phyloP scores from a whole-genome alignment of 2,329 filamentous ascomycete genomes.

The Epichloe aotearoae region DNA sequence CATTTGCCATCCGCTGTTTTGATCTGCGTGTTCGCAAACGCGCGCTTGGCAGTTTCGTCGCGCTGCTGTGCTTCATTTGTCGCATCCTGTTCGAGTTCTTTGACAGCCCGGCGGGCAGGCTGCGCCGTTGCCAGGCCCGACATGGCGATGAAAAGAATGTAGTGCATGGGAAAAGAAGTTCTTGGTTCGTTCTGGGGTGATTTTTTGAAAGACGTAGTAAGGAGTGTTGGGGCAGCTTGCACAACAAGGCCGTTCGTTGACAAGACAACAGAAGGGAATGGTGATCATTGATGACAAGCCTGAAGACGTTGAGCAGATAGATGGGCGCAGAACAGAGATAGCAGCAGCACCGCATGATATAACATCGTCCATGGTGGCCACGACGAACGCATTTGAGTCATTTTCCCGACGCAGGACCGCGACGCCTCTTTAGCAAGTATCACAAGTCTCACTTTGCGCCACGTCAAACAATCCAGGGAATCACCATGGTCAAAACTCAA shows the following conservation, averaged over 20 bases:
- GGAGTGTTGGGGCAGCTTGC: neutral
- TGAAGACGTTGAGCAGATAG: no score
- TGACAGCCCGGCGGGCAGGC: conserved; percentile 14
- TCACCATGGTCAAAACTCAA: neutral
- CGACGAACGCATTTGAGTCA: no score
- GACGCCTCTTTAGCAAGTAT: neutral
- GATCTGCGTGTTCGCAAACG: conserved; percentile 31
- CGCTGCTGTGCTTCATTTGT: conserved; percentile 31
- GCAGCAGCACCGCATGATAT: neutral
- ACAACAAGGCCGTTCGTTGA: neutral
- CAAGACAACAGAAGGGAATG: neutral
- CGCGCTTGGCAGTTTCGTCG: conserved; percentile 29
- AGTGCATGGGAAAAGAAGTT: neutral
- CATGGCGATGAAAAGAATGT: neutral
- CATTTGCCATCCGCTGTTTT: conserved; percentile 30
- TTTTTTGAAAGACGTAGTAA: neutral
- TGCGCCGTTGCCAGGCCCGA: neutral
- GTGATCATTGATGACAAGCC: neutral
- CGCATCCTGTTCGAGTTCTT: conserved; percentile 28
- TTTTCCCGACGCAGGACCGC: no score
- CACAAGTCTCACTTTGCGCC: neutral
- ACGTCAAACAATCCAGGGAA: neutral
- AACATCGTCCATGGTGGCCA: neutral
- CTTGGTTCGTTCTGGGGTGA: neutral
- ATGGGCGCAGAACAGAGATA: no score